Evolutionary conservation across 495 filamentous ascomycete genomes (phyloP).

Genomic region (Aspergillus olivimuriae): DNA sequence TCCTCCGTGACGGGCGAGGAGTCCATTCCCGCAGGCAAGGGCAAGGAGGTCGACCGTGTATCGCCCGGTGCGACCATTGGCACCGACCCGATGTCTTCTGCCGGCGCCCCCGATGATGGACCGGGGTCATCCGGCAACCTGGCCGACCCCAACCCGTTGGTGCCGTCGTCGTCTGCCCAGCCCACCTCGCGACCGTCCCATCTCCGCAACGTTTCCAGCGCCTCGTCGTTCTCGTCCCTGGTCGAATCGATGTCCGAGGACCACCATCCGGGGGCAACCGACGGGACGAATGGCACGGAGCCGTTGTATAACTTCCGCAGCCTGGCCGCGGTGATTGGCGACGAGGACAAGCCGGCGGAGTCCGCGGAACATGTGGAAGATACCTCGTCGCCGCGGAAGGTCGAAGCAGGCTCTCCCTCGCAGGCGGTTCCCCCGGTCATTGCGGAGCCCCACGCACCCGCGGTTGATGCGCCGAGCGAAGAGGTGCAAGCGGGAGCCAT

Average conservation of each 20-base stretch:
- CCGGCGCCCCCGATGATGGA: not conserved
- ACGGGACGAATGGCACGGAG: constrained; percentile 56
- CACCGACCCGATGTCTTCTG: constrained; percentile 1
- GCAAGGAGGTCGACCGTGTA: constrained; percentile 70
- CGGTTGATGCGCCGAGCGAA: not conserved
- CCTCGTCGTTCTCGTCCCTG: constrained; percentile 73
- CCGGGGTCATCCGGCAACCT: not conserved
- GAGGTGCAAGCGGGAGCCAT: constrained; percentile 8
- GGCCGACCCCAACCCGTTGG: constrained; percentile 8
- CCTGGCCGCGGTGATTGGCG: constrained; percentile 75
- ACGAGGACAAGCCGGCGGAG: constrained; percentile 48
- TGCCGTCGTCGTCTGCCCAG: constrained; percentile 23
- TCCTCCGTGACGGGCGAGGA: constrained; percentile 36
- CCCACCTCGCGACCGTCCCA: constrained; percentile 56
- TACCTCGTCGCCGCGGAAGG: constrained; percentile 17
- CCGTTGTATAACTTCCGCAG: constrained; percentile 90
- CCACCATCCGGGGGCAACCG: constrained; percentile 23
- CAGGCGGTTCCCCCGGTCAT: not conserved
- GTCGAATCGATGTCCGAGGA: constrained; percentile 56
- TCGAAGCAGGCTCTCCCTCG: constrained; percentile 14
- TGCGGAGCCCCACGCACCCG: constrained; percentile 4
- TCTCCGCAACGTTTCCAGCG: constrained; percentile 72
- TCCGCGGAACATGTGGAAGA: constrained; percentile 42
- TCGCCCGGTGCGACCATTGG: constrained; percentile 6
- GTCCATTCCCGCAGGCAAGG: constrained; percentile 51